Percentiles rank a stretch among this genome's conserved stretches.
Conservation (phyloP, 2,329 filamentous ascomycete species). For the Onygenales sp. region DNA sequence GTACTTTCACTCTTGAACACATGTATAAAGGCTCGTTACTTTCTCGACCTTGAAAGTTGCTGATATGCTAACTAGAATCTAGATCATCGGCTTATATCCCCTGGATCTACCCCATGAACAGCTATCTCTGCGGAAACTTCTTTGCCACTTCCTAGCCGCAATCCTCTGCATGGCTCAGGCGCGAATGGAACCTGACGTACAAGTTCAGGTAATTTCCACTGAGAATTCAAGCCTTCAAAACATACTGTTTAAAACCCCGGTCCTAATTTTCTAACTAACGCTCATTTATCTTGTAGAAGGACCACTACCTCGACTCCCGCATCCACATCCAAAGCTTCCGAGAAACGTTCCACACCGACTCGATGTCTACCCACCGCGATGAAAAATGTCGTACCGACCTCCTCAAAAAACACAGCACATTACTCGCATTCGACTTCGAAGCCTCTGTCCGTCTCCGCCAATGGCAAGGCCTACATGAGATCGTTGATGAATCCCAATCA, state of each 20-base stretch:
- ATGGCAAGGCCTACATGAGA: conserved; percentile 55
- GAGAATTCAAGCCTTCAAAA: too few species aligned
- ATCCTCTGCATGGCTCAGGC: conserved; percentile 40
- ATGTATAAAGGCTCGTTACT: conserved; percentile 31
- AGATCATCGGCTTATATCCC: conserved; percentile 34
- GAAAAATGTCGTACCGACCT: conserved; percentile 45
- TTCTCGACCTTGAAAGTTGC: neutral
- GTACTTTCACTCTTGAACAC: conserved; percentile 46
- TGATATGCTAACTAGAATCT: conserved; percentile 23
- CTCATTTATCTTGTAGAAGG: conserved; percentile 32
- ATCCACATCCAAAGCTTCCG: conserved; percentile 54
- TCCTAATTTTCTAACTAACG: neutral
- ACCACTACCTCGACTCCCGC: conserved; percentile 54
- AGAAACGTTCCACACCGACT: conserved; percentile 25
- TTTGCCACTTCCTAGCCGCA: conserved; percentile 59
- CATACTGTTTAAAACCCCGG: neutral
- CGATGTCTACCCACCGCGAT: conserved; percentile 31
- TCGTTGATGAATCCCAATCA: conserved; percentile 41
- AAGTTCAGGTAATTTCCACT: conserved; percentile 26
- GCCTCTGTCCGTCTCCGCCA: conserved; percentile 55
- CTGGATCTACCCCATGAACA: conserved; percentile 11
- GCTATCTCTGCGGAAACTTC: conserved; percentile 48
- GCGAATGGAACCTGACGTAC: conserved; percentile 32
- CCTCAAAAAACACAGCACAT: conserved; percentile 50
- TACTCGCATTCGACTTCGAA: conserved; percentile 74